phyloP scores from a whole-genome alignment of 2,329 filamentous ascomycete genomes.

The Tothia fuscella region DNA sequence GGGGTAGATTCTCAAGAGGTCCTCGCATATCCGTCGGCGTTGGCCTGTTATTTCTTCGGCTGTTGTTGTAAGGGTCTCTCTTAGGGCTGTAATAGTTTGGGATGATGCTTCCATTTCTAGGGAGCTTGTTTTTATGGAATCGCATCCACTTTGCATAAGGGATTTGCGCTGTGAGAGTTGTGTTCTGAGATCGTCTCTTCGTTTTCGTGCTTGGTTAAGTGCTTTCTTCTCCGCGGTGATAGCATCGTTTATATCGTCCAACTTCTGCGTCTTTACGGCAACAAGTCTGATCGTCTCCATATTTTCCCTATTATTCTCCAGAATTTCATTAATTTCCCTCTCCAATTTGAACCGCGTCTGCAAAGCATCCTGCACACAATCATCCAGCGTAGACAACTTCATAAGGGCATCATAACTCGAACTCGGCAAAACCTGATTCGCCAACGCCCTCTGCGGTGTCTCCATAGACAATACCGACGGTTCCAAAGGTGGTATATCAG shows the following conservation, averaged over 20 bases:
- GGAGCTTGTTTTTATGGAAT: slow-evolving; percentile 45
- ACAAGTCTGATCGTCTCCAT: slow-evolving; percentile 25
- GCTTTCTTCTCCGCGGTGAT: slow-evolving; percentile 54
- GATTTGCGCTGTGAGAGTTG: slow-evolving; percentile 54
- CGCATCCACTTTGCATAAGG: slow-evolving; percentile 54
- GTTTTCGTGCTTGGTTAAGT: slow-evolving; percentile 48
- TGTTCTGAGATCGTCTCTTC: slow-evolving; percentile 53
- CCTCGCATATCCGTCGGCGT: slow-evolving; percentile 75
- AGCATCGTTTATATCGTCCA: slow-evolving; percentile 35
- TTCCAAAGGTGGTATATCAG: slow-evolving; percentile 34
- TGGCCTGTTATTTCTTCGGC: slow-evolving; percentile 68
- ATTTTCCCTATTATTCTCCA: slow-evolving; percentile 27
- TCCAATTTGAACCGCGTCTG: slow-evolving; percentile 63
- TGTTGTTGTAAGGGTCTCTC: slow-evolving; percentile 42
- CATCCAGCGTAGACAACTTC: slow-evolving; percentile 76
- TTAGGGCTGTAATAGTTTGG: slow-evolving; percentile 36
- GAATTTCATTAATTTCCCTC: slow-evolving; percentile 56
- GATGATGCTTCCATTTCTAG: slow-evolving; percentile 47
- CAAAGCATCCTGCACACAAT: slow-evolving; percentile 81
- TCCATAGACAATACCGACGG: slow-evolving; percentile 1
- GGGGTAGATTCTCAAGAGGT: slow-evolving; percentile 66
- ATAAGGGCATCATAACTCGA: slow-evolving; percentile 83
- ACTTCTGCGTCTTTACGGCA: slow-evolving; percentile 19
- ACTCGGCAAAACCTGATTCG: slow-evolving; percentile 41
- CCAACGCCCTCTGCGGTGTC: slow-evolving; percentile 1